A percentile compares a stretch with the other conserved stretches of the same genome.
phyloP scores from a whole-genome alignment of 169 alveolate genomes.

The Hepatocystis sp. region DNA sequence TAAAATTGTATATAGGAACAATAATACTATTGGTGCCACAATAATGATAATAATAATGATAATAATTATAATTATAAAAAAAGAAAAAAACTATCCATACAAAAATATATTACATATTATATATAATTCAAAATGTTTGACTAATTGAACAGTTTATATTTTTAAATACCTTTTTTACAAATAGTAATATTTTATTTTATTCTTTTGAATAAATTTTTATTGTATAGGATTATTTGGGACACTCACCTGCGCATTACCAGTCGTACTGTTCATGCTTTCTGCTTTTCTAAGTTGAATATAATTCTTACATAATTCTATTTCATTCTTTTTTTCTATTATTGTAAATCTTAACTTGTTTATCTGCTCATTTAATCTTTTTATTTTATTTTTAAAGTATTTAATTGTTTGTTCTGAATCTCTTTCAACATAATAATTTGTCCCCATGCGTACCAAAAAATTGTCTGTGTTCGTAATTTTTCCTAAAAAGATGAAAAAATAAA shows the following conservation, averaged over 20 bases:
- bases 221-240: too few species aligned
- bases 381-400: constrained; percentile 44
- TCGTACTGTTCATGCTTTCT: constrained; percentile 14
- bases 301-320: constrained; percentile 61
- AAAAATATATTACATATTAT: too few species aligned
- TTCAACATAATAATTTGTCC: constrained; percentile 67
- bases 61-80: too few species aligned
- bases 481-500: not conserved
- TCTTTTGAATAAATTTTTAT: too few species aligned
- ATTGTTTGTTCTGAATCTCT: constrained; percentile 47
- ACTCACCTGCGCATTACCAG: not conserved
- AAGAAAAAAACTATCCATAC: too few species aligned
- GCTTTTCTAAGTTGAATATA: constrained; percentile 51
- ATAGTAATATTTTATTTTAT: too few species aligned
- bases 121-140: too few species aligned
- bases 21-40: too few species aligned
- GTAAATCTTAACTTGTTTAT: constrained; percentile 32
- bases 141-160: too few species aligned
- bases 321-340: constrained; percentile 57
- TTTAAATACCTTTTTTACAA: too few species aligned
- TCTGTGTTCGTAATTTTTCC: constrained; percentile 68
- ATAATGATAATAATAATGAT: too few species aligned
- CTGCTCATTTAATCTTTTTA: constrained; percentile 50
- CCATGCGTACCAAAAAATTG: constrained; percentile 60
- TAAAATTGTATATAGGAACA: too few species aligned